Percentiles rank a stretch among this genome's conserved stretches.
phyloP scores from a whole-genome alignment of 2,329 filamentous ascomycete genomes.

The Sphaceloma murrayae region DNA sequence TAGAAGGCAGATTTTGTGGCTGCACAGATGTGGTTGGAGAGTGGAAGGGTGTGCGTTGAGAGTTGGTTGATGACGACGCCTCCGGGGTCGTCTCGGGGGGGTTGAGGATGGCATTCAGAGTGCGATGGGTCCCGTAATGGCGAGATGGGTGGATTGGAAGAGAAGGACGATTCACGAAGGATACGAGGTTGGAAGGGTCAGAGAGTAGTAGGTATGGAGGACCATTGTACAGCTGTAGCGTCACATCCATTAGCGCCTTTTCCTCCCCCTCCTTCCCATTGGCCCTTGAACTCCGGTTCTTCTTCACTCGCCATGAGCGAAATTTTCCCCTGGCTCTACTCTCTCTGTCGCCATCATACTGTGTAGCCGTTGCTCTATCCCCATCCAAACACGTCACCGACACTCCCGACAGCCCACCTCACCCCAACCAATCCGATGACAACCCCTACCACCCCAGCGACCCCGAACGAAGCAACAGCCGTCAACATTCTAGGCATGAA shows the following conservation, averaged over 20 bases:
- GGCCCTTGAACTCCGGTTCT: too few relatives aligned
- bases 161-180: neutral
- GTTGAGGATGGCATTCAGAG: neutral
- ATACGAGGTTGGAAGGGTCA: neutral
- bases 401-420: conserved; percentile 64
- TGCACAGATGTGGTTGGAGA: conserved; percentile 3
- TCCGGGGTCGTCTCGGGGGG: too few relatives aligned
- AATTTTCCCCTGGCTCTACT: neutral
- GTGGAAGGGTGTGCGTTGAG: conserved; percentile 7
- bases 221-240: conserved; percentile 10
- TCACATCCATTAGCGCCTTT: conserved; percentile 4
- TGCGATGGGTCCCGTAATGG: neutral
- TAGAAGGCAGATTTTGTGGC: conserved; percentile 13
- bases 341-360: neutral
- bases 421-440: conserved; percentile 63
- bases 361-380: neutral
- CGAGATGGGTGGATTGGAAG: neutral
- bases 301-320: too few relatives aligned
- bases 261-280: neutral
- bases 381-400: conserved; percentile 85
- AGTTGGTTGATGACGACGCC: conserved; percentile 1
- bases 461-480: conserved; percentile 58
- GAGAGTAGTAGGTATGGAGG: neutral
- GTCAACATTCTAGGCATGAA: conserved; percentile 89
- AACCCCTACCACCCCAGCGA: conserved; percentile 68